Conservation (phyloP, 495 filamentous ascomycete species). For the Penicillium nucicola region DNA sequence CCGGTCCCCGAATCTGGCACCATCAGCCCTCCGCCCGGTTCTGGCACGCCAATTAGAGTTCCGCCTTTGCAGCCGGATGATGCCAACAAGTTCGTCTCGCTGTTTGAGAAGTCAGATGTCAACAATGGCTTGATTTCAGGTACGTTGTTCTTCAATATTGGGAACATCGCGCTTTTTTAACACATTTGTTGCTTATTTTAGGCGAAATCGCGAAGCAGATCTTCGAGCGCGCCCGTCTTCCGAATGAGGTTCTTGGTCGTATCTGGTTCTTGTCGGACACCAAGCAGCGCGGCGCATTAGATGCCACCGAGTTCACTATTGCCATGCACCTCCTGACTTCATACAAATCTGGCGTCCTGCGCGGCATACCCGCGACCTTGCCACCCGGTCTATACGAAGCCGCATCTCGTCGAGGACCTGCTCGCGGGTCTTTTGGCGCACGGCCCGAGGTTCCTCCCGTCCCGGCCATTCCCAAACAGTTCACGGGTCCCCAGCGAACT, state of each 20-base stretch:
- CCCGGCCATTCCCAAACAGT: constrained; percentile 67
- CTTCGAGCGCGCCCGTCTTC: constrained; percentile 86
- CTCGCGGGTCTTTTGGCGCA: constrained; percentile 45
- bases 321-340: constrained; percentile 96
- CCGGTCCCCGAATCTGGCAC: constrained; percentile 41
- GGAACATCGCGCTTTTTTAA: background rate
- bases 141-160: constrained; percentile 20
- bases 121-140: constrained; percentile 79
- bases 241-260: constrained; percentile 83
- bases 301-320: constrained; percentile 90
- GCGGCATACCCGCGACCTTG: constrained; percentile 74
- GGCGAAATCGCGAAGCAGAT: constrained; percentile 88
- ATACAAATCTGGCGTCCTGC: constrained; percentile 76
- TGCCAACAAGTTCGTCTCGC: constrained; percentile 74
- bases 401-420: constrained; percentile 65
- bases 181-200: constrained; percentile 15
- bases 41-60: constrained; percentile 76
- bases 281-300: constrained; percentile 85
- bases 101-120: constrained; percentile 86
- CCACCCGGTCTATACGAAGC: constrained; percentile 90
- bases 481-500: constrained; percentile 64
- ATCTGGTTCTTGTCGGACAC: constrained; percentile 96
- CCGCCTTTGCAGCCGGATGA: constrained; percentile 88
- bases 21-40: constrained; percentile 59
- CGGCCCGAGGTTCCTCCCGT: constrained; percentile 46